Evolutionary conservation across 208 protist genomes (phyloP), one percentile per base, ranked within the genome.

Genomic region (Blechomonas ayalai): DNA sequence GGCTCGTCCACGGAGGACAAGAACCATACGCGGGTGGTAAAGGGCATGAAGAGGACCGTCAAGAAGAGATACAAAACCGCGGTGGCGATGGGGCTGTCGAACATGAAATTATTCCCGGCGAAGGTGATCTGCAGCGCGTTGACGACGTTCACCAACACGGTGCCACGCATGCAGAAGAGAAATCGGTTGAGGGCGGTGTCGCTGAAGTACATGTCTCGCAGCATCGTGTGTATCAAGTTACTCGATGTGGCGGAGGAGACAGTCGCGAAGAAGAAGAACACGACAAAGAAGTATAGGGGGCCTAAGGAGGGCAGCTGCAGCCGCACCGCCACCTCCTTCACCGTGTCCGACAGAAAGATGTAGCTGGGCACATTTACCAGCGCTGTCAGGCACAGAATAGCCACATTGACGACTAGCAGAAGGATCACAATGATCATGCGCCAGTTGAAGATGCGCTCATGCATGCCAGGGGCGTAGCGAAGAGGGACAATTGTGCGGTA

Each of bases 1-100:
- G 82, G 82, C 52, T 91, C 77, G 42, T 86, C 72, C 4, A 83
- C 19, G 0, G 82, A 91, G 0, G 72, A 65, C n/a, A 91, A 56
- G 28, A 91, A 77, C 74, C 76, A 91, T 18, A 80, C 45, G 18
- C 71, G 82, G 6, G 82, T 73, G 2, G 77, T 87, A 49, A 85
- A 91, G 2, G 82, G 77, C 20, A 73, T 54, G 19, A 76, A 77
- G 1, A 84, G 49, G n/a, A 75, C 22, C 4, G 52, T 46, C n/a
- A 87, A 49, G 2, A 84, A n/a, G 23, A 78, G 18, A 39, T 85
- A 82, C 10, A 91, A 29, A 12, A 82, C 10, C 12, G 70, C 59
- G 6, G 75, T 82, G 44, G 59, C 52, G 27, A 58, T 72, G 46
- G 53, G 59, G 22, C 50, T 59, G 4, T 63, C 43, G 32, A 87